phyloP scores from a whole-genome alignment of 2,329 filamentous ascomycete species.

The Scedosporium dehoogii region DNA sequence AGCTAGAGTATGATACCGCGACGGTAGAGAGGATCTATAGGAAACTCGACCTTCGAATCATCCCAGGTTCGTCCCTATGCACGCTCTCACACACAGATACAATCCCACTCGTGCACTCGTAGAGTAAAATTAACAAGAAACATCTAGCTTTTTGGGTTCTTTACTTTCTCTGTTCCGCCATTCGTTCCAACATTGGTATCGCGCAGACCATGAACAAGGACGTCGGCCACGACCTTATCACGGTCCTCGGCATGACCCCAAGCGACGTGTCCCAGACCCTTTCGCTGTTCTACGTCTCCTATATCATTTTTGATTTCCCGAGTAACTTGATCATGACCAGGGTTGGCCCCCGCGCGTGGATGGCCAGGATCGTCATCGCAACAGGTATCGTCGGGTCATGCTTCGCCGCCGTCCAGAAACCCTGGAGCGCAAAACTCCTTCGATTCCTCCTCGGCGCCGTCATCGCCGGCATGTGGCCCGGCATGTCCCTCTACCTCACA shows the following conservation, averaged over 20 bases:
- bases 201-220: conserved; percentile 86
- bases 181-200: conserved; percentile 83
- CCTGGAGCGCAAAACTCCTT: conserved; percentile 81
- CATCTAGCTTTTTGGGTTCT: conserved; percentile 69
- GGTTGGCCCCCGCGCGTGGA: conserved; percentile 79
- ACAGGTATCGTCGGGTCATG: conserved; percentile 77
- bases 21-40: conserved; percentile 45
- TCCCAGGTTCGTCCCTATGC: conserved; percentile 39
- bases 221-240: conserved; percentile 63
- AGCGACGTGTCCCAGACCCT: conserved; percentile 77
- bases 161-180: conserved; percentile 87
- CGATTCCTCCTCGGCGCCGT: conserved; percentile 78
- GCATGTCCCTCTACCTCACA: conserved; percentile 87
- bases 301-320: conserved; percentile 81
- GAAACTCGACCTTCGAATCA: conserved; percentile 50
- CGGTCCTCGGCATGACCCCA: conserved; percentile 56
- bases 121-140: background rate
- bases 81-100: no score
- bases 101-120: background rate
- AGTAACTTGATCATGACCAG: conserved; percentile 84
- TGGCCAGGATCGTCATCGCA: conserved; percentile 81
- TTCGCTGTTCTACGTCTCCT: conserved; percentile 85
- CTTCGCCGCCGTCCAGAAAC: conserved; percentile 69
- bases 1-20: conserved; percentile 36
- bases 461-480: conserved; percentile 90